Evolutionary conservation across 495 filamentous ascomycete genomes (phyloP).

Genomic region (Cercophora samala): DNA sequence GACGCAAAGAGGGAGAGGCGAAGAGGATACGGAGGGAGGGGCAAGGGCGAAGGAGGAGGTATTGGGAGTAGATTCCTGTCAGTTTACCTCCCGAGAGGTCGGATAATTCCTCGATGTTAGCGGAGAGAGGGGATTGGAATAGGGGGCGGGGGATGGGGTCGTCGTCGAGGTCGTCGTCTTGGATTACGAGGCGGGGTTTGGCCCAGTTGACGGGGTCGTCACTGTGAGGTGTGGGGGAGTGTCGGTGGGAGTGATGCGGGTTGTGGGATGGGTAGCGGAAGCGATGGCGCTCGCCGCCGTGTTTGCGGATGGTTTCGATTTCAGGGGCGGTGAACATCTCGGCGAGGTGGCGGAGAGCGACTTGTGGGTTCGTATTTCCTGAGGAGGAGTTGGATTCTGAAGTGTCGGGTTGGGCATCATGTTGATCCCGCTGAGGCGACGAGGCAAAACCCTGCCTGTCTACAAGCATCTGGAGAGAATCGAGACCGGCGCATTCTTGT

Average conservation of each 20-base stretch:
- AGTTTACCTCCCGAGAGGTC: slow-evolving; percentile 30
- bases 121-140: slow-evolving; percentile 7
- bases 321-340: slow-evolving; percentile 31
- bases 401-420: not conserved
- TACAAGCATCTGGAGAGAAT: slow-evolving; percentile 49
- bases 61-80: slow-evolving; percentile 52
- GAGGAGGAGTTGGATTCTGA: not conserved
- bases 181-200: slow-evolving; percentile 40
- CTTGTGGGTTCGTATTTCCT: not conserved
- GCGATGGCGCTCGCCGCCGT: slow-evolving; percentile 55
- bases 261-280: slow-evolving; percentile 34
- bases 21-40: slow-evolving; percentile 63
- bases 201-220: slow-evolving; percentile 31
- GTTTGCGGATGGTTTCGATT: slow-evolving; percentile 53
- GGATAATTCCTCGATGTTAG: slow-evolving; percentile 4
- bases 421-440: no score
- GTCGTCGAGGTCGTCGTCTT: slow-evolving; percentile 21
- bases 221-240: slow-evolving; percentile 33
- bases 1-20: slow-evolving; percentile 59
- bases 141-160: not conserved
- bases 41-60: slow-evolving; percentile 59
- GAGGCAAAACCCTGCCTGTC: slow-evolving; percentile 9
- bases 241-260: slow-evolving; percentile 25
- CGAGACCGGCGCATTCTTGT: slow-evolving; percentile 55
- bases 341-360: not conserved